phyloP scores from a whole-genome alignment of 2,329 filamentous ascomycete species.

The Thyridium curvatum region DNA sequence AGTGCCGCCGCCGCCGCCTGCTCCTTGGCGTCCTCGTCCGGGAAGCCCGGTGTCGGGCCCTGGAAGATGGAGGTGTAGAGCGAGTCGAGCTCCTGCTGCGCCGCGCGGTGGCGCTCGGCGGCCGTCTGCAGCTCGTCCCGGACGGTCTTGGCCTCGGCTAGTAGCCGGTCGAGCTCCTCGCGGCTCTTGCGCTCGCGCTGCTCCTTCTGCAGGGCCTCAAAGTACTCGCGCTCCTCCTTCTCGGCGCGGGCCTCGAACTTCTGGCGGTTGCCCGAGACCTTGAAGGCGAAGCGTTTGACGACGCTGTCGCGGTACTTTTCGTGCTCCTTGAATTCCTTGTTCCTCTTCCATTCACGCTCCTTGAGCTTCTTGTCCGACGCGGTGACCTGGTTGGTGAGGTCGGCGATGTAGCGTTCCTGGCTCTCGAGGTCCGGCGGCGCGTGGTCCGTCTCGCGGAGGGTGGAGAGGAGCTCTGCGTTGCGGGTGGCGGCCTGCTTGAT shows the following conservation, averaged over 20 bases:
- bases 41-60: constrained; percentile 44
- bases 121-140: constrained; percentile 27
- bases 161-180: constrained; percentile 29
- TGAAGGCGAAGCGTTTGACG: constrained; percentile 44
- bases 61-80: constrained; percentile 49
- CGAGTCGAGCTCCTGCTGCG: constrained; percentile 40
- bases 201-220: constrained; percentile 42
- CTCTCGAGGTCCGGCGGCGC: constrained; percentile 37
- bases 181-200: constrained; percentile 36
- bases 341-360: constrained; percentile 30
- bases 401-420: constrained; percentile 35
- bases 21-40: constrained; percentile 46
- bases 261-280: constrained; percentile 40
- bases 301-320: constrained; percentile 46
- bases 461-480: constrained; percentile 36
- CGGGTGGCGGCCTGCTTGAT: constrained; percentile 31
- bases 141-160: constrained; percentile 30
- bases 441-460: constrained; percentile 42
- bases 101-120: constrained; percentile 25
- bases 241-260: constrained; percentile 40
- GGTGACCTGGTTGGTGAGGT: constrained; percentile 34
- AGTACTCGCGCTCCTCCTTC: constrained; percentile 50
- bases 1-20: constrained; percentile 23
- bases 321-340: constrained; percentile 43
- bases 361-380: constrained; percentile 28